Evolutionary conservation across 208 protist species (phyloP), one percentile per base, ranked within the genome.

Genomic region (Wallacemonas sp.): DNA sequence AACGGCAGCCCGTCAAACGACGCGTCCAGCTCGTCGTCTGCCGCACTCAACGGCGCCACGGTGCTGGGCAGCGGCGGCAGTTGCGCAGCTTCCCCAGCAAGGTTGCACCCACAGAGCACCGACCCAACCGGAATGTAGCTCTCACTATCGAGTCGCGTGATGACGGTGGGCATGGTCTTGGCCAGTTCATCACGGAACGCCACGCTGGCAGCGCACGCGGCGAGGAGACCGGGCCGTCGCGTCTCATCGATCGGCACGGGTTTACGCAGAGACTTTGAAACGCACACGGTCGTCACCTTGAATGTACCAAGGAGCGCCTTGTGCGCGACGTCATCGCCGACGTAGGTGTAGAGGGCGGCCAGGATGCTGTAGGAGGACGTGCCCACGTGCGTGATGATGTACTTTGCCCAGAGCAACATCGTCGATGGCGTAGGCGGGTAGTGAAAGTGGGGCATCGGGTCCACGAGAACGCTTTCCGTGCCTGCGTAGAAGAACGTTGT

Each of bases 401-500:
- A 78, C 27, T 68, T 64, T 1, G 61, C 71, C 36, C 36, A 74
- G 11, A 63, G 73, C 43, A 87, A 48, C 19, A 88, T 26, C 34
- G 72, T 80, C 1, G 79, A 80, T 12, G 80, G 71, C 23, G 70
- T 77, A 12, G 71, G 77, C 1, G 63, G 60, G 21, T 57, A 62
- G 44, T 74, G 41, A 19, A 85, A 77, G 58, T 71, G 48, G 1
- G 73, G 70, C 16, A 23, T 36, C 33, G 60, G 63, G 23, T 70
- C 65, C 21, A 34, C 61, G 23, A 92, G 67, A 2, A 61, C 46
- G n/a, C 68, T 74, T 36, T 88, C 81, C 21, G 81, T 65, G 11
- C 85, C 85, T 11, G 76, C 85, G 61, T 80, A 83, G 58, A 92
- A 92, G 29, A 88, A 79, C 9, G 85, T 87, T 19, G 63, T 63